These are phyloP conservation scores for Sarocladium brachiariae DNA, from an alignment of 2,329 filamentous ascomycete species.

Conservation along the genomic window DNA sequence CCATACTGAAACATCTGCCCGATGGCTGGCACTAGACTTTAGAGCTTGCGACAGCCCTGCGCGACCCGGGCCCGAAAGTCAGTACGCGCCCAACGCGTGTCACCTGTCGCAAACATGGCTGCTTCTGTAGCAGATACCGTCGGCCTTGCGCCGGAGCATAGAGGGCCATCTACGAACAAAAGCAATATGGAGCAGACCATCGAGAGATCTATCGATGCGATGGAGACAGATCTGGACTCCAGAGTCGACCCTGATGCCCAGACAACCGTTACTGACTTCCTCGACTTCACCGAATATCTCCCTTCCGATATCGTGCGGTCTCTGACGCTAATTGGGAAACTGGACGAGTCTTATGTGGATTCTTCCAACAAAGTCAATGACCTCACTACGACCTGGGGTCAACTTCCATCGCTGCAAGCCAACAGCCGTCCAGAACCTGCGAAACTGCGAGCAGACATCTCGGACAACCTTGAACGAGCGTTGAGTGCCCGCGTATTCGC, in stretches of 20 bases:
- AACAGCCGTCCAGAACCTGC: conserved; percentile 41
- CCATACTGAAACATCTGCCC: background rate
- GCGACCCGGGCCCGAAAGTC: background rate
- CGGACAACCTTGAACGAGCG: conserved; percentile 46
- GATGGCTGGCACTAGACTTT: background rate
- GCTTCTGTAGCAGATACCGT: background rate
- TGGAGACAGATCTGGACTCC: conserved; percentile 34
- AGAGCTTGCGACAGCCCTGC: background rate
- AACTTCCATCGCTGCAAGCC: conserved; percentile 41
- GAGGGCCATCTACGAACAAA: conserved; percentile 21
- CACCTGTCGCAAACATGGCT: conserved; percentile 7
- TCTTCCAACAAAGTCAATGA: conserved; percentile 49
- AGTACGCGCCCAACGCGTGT: background rate
- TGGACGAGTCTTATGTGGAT: conserved; percentile 52
- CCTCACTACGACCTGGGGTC: conserved; percentile 50
- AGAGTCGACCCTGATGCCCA: conserved; percentile 60
- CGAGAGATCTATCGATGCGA: conserved; percentile 20
- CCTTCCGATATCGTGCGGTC: conserved; percentile 61
- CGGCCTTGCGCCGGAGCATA: conserved; percentile 4
- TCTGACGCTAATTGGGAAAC: conserved; percentile 57
- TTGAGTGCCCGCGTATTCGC: conserved; percentile 51
- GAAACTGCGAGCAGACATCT: conserved; percentile 53
- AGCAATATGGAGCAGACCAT: conserved; percentile 20
- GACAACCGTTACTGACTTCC: conserved; percentile 62
- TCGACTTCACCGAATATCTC: conserved; percentile 64